Conservation (phyloP, 768 basidiomycete species). For the Hericium erinaceus region DNA sequence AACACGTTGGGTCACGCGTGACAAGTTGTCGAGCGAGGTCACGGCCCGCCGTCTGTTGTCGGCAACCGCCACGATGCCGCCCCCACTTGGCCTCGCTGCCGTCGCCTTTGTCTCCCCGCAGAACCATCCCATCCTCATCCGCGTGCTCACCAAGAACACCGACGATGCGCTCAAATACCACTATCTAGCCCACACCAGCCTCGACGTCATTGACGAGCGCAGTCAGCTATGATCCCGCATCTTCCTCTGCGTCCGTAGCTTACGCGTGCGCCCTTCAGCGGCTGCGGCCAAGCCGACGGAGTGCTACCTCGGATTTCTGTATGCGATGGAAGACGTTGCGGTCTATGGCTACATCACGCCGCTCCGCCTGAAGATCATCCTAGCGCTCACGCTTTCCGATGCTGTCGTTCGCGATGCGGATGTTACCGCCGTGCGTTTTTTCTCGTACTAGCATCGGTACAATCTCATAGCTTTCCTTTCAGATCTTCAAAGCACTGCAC, state of each 20-base stretch:
- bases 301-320: slow-evolving; percentile 78
- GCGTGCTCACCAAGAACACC: slow-evolving; percentile 53
- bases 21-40: too few relatives aligned
- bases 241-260: not conserved
- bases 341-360: slow-evolving; percentile 91
- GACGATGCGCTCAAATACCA: slow-evolving; percentile 72
- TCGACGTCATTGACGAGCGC: slow-evolving; percentile 90
- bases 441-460: not conserved
- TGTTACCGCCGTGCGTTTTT: slow-evolving; percentile 52
- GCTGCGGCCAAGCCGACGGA: slow-evolving; percentile 52
- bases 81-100: slow-evolving; percentile 64
- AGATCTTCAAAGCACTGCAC: slow-evolving; percentile 90
- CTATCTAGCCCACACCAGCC: slow-evolving; percentile 82
- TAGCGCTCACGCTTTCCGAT: slow-evolving; percentile 74
- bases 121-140: slow-evolving; percentile 74
- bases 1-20: too few relatives aligned
- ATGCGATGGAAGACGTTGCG: slow-evolving; percentile 88
- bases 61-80: slow-evolving; percentile 38
- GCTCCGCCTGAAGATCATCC: slow-evolving; percentile 77
- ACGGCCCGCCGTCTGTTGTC: not conserved
- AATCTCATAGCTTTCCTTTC: not conserved
- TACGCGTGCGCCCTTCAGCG: slow-evolving; percentile 16
- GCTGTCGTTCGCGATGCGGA: slow-evolving; percentile 75
- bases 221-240: slow-evolving; percentile 37
- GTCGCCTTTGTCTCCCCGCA: slow-evolving; percentile 81